phyloP scores from a whole-genome alignment of 2,329 filamentous ascomycete genomes.

The Colletotrichum sp. region DNA sequence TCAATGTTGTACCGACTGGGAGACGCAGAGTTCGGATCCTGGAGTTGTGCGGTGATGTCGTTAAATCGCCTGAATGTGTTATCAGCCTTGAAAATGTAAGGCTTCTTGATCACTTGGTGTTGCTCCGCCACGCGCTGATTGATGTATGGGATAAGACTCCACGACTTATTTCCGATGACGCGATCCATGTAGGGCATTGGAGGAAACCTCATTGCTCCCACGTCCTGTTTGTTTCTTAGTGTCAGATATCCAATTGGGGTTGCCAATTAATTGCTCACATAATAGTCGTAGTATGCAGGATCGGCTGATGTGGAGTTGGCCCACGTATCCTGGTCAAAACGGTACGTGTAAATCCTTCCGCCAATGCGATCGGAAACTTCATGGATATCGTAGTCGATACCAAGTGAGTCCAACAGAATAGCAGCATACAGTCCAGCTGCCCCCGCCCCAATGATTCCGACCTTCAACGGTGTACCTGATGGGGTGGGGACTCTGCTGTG shows the following conservation, averaged over 20 bases:
- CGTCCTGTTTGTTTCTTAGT: conserved; percentile 30
- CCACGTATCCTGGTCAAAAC: conserved; percentile 30
- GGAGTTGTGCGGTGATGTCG: conserved; percentile 8
- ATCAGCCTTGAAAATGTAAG: conserved; percentile 24
- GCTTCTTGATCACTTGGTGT: conserved; percentile 22
- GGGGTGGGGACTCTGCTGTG: conserved; percentile 14
- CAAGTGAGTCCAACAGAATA: conserved; percentile 35
- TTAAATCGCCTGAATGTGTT: conserved; percentile 26
- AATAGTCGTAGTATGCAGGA: conserved; percentile 35
- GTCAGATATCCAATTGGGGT: too few relatives aligned
- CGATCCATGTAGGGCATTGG: conserved; percentile 34
- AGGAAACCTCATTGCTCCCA: conserved; percentile 47
- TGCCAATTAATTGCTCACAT: conserved; percentile 15
- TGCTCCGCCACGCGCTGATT: conserved; percentile 15
- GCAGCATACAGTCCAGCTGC: conserved; percentile 38
- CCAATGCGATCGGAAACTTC: conserved; percentile 38
- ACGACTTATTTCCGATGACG: conserved; percentile 23
- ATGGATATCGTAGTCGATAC: conserved; percentile 41
- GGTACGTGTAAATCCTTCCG: conserved; percentile 40
- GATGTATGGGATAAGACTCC: conserved; percentile 27
- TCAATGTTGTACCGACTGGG: conserved; percentile 16
- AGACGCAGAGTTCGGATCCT: conserved; percentile 5
- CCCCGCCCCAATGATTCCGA: conserved; percentile 43
- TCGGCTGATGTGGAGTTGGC: conserved; percentile 22
- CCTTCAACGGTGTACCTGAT: conserved; percentile 23